These are phyloP conservation scores for Cercospora zeina DNA, from an alignment of 2,329 filamentous ascomycete species.

Conservation along the genomic window DNA sequence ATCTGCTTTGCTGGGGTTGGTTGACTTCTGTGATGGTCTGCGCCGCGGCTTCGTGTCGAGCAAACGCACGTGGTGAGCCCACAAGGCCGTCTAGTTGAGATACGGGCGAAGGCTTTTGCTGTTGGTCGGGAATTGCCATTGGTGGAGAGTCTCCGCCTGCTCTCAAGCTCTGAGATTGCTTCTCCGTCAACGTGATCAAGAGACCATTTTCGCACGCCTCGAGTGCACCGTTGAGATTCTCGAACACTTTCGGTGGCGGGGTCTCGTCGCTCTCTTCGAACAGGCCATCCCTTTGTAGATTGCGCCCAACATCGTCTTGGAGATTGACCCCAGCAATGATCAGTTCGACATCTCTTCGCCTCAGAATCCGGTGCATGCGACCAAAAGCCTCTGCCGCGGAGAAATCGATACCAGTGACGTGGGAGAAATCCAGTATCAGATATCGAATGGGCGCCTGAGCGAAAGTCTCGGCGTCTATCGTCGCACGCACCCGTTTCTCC, in stretches of 20 bases:
- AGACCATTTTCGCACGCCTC: conserved; percentile 95
- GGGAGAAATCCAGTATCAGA: conserved; percentile 81
- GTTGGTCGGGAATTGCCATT: conserved; percentile 33
- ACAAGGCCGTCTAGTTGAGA: conserved; percentile 39
- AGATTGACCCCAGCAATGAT: conserved; percentile 80
- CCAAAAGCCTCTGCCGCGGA: conserved; percentile 95
- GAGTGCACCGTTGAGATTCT: conserved; percentile 86
- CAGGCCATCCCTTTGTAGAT: conserved; percentile 79
- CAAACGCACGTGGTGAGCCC: conserved; percentile 76
- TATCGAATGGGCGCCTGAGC: conserved; percentile 78
- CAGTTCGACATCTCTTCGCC: conserved; percentile 74
- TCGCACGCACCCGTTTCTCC: conserved; percentile 77
- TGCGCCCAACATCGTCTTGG: conserved; percentile 72
- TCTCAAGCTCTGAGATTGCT: conserved; percentile 42
- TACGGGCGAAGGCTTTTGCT: conserved; percentile 30
- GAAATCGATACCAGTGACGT: conserved; percentile 92
- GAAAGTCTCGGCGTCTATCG: conserved; percentile 83
- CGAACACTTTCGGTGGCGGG: conserved; percentile 65
- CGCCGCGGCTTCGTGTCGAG: conserved; percentile 75
- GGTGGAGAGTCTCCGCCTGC: conserved; percentile 51
- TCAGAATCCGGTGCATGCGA: conserved; percentile 80
- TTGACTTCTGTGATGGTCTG: conserved; percentile 65
- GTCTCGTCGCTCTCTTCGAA: conserved; percentile 67
- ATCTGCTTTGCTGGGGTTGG: conserved; percentile 62
- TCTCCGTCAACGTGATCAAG: conserved; percentile 55